Conservation (phyloP, 345 rosid species). For the Psidium friedrichsthalianum region DNA sequence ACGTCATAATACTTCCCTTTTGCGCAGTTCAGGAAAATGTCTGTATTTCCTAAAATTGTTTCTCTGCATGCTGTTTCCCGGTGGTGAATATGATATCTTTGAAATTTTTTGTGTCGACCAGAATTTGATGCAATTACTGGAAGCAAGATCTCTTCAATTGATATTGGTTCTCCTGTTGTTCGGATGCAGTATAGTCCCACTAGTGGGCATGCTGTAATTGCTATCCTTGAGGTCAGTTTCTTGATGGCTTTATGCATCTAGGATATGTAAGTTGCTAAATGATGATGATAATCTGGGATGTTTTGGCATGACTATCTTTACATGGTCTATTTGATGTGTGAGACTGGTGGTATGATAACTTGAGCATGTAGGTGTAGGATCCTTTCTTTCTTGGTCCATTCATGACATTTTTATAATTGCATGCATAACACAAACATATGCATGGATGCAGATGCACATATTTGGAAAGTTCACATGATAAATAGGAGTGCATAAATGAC, state of each 20-base stretch:
- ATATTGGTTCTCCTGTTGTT: constrained; percentile 76
- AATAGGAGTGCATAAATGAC: neutral
- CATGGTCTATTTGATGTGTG: neutral
- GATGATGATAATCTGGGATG: neutral
- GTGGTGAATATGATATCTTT: neutral
- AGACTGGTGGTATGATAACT: neutral
- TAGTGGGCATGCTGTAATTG: constrained; percentile 66
- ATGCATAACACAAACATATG: neutral
- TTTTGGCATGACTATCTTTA: neutral
- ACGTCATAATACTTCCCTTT: neutral
- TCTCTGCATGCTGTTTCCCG: neutral
- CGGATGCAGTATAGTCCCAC: constrained; percentile 84
- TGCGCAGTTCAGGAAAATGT: neutral
- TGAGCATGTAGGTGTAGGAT: neutral
- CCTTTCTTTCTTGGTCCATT: neutral
- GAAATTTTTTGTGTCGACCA: constrained; percentile 9
- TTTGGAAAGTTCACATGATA: neutral
- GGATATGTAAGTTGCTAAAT: neutral
- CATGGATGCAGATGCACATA: neutral
- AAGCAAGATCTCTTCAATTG: constrained; percentile 67
- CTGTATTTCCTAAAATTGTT: neutral
- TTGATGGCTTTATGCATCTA: neutral
- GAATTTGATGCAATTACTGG: constrained; percentile 93
- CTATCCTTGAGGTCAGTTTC: constrained; percentile 66
- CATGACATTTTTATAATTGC: neutral